A percentile compares a stretch with the other conserved stretches of the same genome.
phyloP scores from a whole-genome alignment of 108 stramenopile genomes.

The Hondaea fermentalgiana region DNA sequence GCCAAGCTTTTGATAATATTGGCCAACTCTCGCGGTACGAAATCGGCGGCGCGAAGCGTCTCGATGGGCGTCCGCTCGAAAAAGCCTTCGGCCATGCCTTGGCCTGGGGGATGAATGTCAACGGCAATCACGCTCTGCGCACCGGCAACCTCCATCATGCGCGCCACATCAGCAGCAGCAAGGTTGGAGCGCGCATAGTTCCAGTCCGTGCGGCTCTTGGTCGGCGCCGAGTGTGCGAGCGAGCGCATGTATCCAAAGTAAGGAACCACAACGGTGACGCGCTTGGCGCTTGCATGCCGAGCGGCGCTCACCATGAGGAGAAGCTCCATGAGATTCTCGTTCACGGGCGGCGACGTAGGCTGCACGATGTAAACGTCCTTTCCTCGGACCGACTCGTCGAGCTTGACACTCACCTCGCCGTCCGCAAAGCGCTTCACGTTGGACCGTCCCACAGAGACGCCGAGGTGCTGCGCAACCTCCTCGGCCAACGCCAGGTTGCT shows the following conservation, averaged over 20 bases:
- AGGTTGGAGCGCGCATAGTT: slow-evolving; percentile 2
- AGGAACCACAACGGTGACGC: slow-evolving; percentile 36
- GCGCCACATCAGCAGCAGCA: slow-evolving; percentile 26
- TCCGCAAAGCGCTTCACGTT: slow-evolving; percentile 26
- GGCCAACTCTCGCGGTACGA: background rate
- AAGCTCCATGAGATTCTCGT: slow-evolving; percentile 33
- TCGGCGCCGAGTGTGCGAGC: background rate
- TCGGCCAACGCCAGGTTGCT: slow-evolving; percentile 86
- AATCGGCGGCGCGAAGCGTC: background rate
- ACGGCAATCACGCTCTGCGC: slow-evolving; percentile 25
- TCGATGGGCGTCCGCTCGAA: background rate
- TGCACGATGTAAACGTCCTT: slow-evolving; percentile 35
- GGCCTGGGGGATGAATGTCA: slow-evolving; percentile 32
- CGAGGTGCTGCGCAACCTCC: slow-evolving; percentile 83
- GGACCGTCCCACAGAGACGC: slow-evolving; percentile 78
- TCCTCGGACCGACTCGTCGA: slow-evolving; percentile 27
- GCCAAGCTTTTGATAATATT: too few species aligned
- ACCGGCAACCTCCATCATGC: slow-evolving; percentile 24
- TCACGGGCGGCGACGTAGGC: slow-evolving; percentile 26
- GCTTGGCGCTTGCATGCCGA: slow-evolving; percentile 1
- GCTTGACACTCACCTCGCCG: slow-evolving; percentile 27
- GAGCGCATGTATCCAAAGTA: slow-evolving; percentile 28
- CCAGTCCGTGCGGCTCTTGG: background rate
- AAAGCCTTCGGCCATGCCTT: slow-evolving; percentile 32
- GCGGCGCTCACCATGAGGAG: slow-evolving; percentile 20